Conservation (phyloP, 108 stramenopile species). For the Discostella pseudostelligera region DNA sequence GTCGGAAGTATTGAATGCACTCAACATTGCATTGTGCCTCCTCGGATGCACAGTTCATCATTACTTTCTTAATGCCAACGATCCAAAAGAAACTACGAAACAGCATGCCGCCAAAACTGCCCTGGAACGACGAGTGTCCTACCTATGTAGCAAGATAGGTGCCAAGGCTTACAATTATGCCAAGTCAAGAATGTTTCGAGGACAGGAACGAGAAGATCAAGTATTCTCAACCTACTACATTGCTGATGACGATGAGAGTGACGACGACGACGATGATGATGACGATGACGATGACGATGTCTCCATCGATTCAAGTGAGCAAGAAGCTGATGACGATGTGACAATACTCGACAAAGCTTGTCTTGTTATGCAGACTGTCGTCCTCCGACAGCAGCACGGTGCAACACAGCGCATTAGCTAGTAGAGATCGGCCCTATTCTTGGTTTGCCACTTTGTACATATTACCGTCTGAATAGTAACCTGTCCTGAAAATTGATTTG, state of each 20-base stretch:
- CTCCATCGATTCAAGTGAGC: conserved; percentile 12
- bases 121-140: conserved; percentile 32
- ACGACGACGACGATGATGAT: conserved; percentile 2
- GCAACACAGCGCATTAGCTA: conserved; percentile 8
- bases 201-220: conserved; percentile 11
- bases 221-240: conserved; percentile 3
- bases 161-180: conserved; percentile 40
- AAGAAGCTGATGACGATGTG: conserved; percentile 20
- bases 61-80: conserved; percentile 13
- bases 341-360: conserved; percentile 27
- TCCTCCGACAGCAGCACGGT: conserved; percentile 9
- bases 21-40: conserved; percentile 24
- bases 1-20: conserved; percentile 13
- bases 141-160: conserved; percentile 17
- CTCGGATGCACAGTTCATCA: conserved; percentile 10
- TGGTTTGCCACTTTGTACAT: too few relatives aligned
- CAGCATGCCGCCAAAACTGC: conserved; percentile 29
- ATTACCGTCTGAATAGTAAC: too few relatives aligned
- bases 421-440: too few relatives aligned
- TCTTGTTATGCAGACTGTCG: conserved; percentile 30
- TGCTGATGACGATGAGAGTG: conserved; percentile 14
- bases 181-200: conserved; percentile 19
- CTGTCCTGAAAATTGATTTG: too few relatives aligned
- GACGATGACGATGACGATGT: conserved; percentile 14
- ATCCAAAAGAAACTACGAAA: conserved; percentile 1